Percentiles rank a stretch among this genome's conserved stretches.
Evolutionary conservation across 2,329 filamentous ascomycete genomes (phyloP).

Genomic region (Fusarium zealandicum): DNA sequence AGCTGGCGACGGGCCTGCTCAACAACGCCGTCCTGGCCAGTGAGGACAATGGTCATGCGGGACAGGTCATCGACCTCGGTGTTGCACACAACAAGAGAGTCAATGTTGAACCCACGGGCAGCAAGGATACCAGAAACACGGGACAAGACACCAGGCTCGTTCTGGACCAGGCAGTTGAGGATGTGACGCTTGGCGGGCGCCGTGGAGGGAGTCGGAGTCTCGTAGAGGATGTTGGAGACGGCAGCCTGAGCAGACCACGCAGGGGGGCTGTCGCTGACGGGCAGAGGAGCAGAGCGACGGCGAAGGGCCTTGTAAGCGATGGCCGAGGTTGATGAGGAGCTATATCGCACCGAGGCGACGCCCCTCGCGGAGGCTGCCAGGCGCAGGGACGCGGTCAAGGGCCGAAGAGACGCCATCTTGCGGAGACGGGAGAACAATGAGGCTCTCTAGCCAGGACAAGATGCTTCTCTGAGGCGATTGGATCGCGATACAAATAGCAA

Average conservation of each 20-base stretch:
- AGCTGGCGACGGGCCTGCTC: constrained; percentile 96
- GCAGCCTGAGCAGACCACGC: constrained; percentile 91
- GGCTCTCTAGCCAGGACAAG: constrained; percentile 38
- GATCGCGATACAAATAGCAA: constrained; percentile 29
- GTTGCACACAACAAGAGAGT: constrained; percentile 96
- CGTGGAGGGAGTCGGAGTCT: constrained; percentile 85
- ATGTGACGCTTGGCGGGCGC: constrained; percentile 92
- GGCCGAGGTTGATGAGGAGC: constrained; percentile 78
- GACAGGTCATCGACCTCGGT: constrained; percentile 97
- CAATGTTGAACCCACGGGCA: constrained; percentile 97
- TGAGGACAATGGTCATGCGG: constrained; percentile 98
- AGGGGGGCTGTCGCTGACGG: constrained; percentile 77
- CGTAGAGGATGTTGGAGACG: constrained; percentile 98
- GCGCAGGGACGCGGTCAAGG: constrained; percentile 51
- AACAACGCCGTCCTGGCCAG: constrained; percentile 94
- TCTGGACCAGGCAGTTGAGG: constrained; percentile 98
- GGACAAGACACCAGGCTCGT: constrained; percentile 96
- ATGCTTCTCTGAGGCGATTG: constrained; percentile 35
- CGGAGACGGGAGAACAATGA: constrained; percentile 30
- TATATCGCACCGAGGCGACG: constrained; percentile 46
- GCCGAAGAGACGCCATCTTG: constrained; percentile 56
- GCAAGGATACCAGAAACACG: constrained; percentile 96
- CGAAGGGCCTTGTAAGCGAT: constrained; percentile 97
- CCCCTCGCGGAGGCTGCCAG: constrained; percentile 43
- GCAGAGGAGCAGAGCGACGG: constrained; percentile 83